Percentiles rank a stretch among this genome's conserved stretches.
Conservation (phyloP, 2,329 filamentous ascomycete species). For the Aspergillus sergii region DNA sequence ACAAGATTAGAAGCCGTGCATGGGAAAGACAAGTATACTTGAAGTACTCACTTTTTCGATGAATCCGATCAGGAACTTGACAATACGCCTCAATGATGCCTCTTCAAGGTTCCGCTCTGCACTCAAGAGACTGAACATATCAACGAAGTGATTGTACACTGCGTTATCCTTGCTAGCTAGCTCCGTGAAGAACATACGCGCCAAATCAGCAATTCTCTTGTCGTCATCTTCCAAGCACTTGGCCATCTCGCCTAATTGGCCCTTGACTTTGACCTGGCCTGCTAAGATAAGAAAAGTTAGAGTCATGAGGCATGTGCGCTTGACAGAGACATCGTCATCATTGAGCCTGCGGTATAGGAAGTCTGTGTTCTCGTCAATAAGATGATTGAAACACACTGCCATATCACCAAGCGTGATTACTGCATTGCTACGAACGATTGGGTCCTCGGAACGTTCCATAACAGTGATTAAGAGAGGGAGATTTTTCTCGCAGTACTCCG, state of each 20-base stretch:
- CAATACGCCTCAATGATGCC: conserved; percentile 80
- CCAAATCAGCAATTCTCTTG: conserved; percentile 88
- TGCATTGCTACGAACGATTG: conserved; percentile 91
- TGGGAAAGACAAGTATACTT: not conserved
- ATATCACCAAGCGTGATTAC: conserved; percentile 97
- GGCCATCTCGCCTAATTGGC: conserved; percentile 97
- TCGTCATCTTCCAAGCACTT: conserved; percentile 98
- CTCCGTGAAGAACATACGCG: conserved; percentile 98
- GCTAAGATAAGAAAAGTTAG: conserved; percentile 95
- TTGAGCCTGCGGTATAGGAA: conserved; percentile 94
- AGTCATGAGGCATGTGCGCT: conserved; percentile 97
- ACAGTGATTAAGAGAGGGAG: conserved; percentile 94
- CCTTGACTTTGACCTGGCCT: conserved; percentile 98
- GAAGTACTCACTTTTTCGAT: conserved; percentile 79
- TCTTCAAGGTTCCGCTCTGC: conserved; percentile 80
- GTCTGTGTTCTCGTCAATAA: conserved; percentile 98
- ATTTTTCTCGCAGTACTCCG: conserved; percentile 93
- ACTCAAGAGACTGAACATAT: conserved; percentile 94
- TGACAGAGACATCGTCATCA: conserved; percentile 84
- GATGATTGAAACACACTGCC: conserved; percentile 99
- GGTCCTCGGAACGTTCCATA: conserved; percentile 89
- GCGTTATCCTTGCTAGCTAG: conserved; percentile 98
- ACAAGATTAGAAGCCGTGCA: not conserved
- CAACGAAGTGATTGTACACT: conserved; percentile 98
- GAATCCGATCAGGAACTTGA: conserved; percentile 92